These are phyloP conservation scores for Cladophialophora psammophila DNA, from an alignment of 2,329 filamentous ascomycete genomes.

Conservation along the genomic window DNA sequence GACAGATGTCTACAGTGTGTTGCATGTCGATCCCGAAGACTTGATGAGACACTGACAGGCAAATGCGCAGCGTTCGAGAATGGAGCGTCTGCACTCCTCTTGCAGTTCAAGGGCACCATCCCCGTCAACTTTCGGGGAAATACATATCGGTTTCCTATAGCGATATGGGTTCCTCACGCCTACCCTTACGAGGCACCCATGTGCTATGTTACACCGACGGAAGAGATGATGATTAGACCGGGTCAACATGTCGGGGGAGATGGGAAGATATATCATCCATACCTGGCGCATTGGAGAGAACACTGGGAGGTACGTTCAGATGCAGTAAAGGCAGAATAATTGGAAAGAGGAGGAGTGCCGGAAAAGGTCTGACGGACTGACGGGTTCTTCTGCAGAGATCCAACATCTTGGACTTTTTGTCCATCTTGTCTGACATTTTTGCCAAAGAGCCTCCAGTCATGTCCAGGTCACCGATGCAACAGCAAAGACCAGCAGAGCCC, in stretches of 20 bases:
- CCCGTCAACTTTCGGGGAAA: slow-evolving; percentile 90
- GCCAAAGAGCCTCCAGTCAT: slow-evolving; percentile 93
- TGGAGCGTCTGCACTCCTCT: slow-evolving; percentile 82
- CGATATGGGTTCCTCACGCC: slow-evolving; percentile 89
- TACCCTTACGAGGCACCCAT: slow-evolving; percentile 88
- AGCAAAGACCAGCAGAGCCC: slow-evolving; percentile 55
- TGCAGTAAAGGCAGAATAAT: slow-evolving; percentile 48
- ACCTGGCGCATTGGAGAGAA: slow-evolving; percentile 85
- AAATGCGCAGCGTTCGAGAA: slow-evolving; percentile 76
- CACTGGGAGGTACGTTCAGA: slow-evolving; percentile 77
- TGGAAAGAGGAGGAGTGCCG: background rate
- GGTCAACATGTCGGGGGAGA: slow-evolving; percentile 90
- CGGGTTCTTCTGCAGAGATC: slow-evolving; percentile 67
- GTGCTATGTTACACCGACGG: slow-evolving; percentile 85
- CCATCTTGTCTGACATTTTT: slow-evolving; percentile 84
- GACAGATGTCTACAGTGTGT: slow-evolving; percentile 93
- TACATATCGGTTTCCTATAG: slow-evolving; percentile 88
- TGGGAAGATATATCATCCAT: slow-evolving; percentile 93
- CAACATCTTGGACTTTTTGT: slow-evolving; percentile 80
- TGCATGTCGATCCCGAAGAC: slow-evolving; percentile 6
- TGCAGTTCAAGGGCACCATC: slow-evolving; percentile 85
- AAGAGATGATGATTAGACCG: slow-evolving; percentile 86
- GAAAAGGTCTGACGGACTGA: background rate
- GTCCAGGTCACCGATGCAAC: slow-evolving; percentile 66
- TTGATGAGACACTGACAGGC: slow-evolving; percentile 24